Percentiles rank a stretch among this genome's conserved stretches.
Conservation (phyloP, 192 early-diverging fungal species). For the Podila epicladia region DNA sequence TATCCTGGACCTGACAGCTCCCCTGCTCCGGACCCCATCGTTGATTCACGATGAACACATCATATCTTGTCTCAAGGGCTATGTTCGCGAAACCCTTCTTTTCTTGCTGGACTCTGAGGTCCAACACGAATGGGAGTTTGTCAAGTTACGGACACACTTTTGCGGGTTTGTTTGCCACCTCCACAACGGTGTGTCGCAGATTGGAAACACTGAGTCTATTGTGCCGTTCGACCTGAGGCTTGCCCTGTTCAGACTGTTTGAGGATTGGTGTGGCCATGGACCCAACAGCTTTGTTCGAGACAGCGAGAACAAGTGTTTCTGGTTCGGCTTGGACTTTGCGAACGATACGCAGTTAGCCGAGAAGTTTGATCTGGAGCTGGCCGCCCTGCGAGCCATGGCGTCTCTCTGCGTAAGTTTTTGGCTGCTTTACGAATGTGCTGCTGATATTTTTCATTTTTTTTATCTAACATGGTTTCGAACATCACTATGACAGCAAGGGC, state of each 20-base stretch:
- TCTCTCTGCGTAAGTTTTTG: conserved; percentile 70
- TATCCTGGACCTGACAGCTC: conserved; percentile 73
- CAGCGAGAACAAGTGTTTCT: conserved; percentile 63
- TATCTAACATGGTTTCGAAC: neutral
- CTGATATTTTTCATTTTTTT: neutral
- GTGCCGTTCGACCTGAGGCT: conserved; percentile 85
- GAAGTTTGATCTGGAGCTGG: conserved; percentile 76
- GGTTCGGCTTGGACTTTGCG: conserved; percentile 74
- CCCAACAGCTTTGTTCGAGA: conserved; percentile 64
- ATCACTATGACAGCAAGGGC: conserved; percentile 48
- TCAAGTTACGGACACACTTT: conserved; percentile 87
- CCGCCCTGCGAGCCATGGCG: conserved; percentile 90
- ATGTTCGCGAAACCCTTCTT: conserved; percentile 77
- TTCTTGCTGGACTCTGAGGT: conserved; percentile 83
- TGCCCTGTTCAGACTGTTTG: conserved; percentile 84
- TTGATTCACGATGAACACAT: conserved; percentile 70
- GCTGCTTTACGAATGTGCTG: neutral
- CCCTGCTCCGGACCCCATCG: conserved; percentile 66
- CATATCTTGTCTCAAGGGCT: conserved; percentile 73
- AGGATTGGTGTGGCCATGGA: conserved; percentile 94
- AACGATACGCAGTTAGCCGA: conserved; percentile 82
- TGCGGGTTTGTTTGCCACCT: conserved; percentile 89
- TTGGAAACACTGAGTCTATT: conserved; percentile 51
- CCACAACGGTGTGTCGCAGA: conserved; percentile 73
- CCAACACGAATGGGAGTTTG: conserved; percentile 89